Evolutionary conservation across 2,329 filamentous ascomycete genomes (phyloP).

Genomic region (Diaporthe aspalathi): DNA sequence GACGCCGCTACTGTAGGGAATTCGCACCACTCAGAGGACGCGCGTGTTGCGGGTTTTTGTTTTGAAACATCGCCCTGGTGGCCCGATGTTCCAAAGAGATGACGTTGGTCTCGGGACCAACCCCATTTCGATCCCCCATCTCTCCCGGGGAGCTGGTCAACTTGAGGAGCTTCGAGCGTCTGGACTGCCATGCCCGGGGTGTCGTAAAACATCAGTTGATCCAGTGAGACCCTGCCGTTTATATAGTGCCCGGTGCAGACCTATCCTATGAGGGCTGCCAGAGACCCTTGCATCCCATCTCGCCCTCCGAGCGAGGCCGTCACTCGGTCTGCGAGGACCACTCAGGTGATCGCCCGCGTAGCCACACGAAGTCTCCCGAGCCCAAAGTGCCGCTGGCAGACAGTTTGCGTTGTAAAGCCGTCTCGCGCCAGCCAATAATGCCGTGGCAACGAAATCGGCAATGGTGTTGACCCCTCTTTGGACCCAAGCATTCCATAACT

Average conservation of each 20-base stretch:
- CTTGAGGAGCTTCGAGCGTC: neutral
- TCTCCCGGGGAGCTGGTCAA: neutral
- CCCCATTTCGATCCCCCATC: neutral
- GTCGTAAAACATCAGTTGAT: constrained; percentile 19
- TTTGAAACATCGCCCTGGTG: constrained; percentile 31
- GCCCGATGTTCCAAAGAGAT: constrained; percentile 26
- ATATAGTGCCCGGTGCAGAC: neutral
- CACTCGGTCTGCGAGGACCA: neutral
- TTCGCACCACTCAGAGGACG: constrained; percentile 26
- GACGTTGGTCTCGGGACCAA: constrained; percentile 25
- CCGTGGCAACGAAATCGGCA: neutral
- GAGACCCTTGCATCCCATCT: neutral
- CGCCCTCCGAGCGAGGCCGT: neutral
- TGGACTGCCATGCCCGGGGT: neutral
- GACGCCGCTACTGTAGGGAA: neutral
- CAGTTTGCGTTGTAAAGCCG: neutral
- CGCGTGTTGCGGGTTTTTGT: constrained; percentile 19
- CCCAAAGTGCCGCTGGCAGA: neutral
- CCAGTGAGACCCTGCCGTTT: neutral
- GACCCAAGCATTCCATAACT: constrained; percentile 13
- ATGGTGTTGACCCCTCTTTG: constrained; percentile 6
- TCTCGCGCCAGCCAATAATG: neutral
- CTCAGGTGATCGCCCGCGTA: neutral
- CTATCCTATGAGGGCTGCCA: neutral
- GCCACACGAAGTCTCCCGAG: neutral